These are phyloP conservation scores for Apophysomyces elegans DNA, from an alignment of 371 early-diverging fungal genomes.

Conservation along the genomic window DNA sequence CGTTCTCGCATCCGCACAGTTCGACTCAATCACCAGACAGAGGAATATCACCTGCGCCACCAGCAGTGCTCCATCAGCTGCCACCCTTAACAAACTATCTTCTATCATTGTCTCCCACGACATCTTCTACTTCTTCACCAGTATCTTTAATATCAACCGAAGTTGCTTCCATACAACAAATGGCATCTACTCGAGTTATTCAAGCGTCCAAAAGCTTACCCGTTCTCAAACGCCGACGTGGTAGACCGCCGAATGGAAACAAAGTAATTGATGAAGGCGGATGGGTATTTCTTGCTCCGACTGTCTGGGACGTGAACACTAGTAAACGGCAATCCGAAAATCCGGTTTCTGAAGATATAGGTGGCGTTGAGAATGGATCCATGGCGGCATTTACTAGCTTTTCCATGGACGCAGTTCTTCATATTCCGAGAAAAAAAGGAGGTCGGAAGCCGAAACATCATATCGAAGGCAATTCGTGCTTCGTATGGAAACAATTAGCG, in stretches of 20 bases:
- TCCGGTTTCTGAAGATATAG: slow-evolving; percentile 2
- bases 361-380: slow-evolving; percentile 25
- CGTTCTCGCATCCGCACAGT: slow-evolving; percentile 24
- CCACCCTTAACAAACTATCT: slow-evolving; percentile 1
- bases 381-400: slow-evolving; percentile 51
- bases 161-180: slow-evolving; percentile 7
- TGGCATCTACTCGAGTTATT: slow-evolving; percentile 31
- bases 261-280: slow-evolving; percentile 43
- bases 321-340: slow-evolving; percentile 7
- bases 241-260: slow-evolving; percentile 42
- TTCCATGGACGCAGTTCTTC: slow-evolving; percentile 42
- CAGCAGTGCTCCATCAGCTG: background rate
- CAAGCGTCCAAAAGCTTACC: slow-evolving; percentile 39
- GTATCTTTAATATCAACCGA: slow-evolving; percentile 12
- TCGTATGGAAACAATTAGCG: slow-evolving; percentile 45
- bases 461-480: slow-evolving; percentile 54
- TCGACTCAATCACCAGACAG: slow-evolving; percentile 9
- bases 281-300: slow-evolving; percentile 53
- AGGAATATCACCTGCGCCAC: background rate
- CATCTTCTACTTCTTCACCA: slow-evolving; percentile 9
- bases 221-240: slow-evolving; percentile 49
- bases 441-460: slow-evolving; percentile 55
- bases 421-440: slow-evolving; percentile 49
- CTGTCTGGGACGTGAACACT: slow-evolving; percentile 47
- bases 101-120: slow-evolving; percentile 15